These are phyloP conservation scores for Chionographis japonica DNA, from an alignment of 106 monocot species.

Conservation along the genomic window DNA sequence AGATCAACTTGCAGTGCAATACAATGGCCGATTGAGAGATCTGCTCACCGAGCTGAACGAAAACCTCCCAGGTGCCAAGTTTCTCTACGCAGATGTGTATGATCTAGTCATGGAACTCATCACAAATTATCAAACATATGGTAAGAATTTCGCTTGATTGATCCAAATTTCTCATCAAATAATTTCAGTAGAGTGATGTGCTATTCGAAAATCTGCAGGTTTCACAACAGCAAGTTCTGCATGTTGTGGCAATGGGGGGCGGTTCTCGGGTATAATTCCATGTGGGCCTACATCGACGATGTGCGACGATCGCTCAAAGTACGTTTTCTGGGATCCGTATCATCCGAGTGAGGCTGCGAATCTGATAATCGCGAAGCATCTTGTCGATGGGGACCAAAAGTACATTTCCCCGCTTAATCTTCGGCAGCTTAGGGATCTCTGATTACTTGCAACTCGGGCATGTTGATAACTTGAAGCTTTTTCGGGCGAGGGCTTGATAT, in stretches of 20 bases:
- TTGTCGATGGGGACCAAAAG: slow-evolving; percentile 69
- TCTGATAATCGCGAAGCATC: slow-evolving; percentile 45
- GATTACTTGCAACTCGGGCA: slow-evolving; percentile 8
- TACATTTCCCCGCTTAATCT: slow-evolving; percentile 73
- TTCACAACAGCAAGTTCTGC: slow-evolving; percentile 58
- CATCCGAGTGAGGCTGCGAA: slow-evolving; percentile 92
- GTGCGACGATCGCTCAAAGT: slow-evolving; percentile 47
- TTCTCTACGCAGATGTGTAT: slow-evolving; percentile 77
- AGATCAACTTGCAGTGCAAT: slow-evolving; percentile 53
- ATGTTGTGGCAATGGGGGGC: slow-evolving; percentile 76
- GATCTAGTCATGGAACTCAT: slow-evolving; percentile 74
- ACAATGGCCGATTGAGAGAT: slow-evolving; percentile 54
- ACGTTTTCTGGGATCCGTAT: slow-evolving; percentile 93
- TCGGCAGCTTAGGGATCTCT: slow-evolving; percentile 37
- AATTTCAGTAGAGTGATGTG: too few relatives aligned
- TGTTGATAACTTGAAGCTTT: too few relatives aligned
- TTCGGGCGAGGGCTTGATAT: too few relatives aligned
- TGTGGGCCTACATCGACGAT: slow-evolving; percentile 62
- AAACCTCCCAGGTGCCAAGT: slow-evolving; percentile 64
- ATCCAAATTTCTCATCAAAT: too few relatives aligned
- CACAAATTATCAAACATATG: slow-evolving; percentile 55
- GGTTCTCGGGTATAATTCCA: slow-evolving; percentile 59
- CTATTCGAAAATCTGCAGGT: slow-evolving; percentile 22
- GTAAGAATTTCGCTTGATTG: slow-evolving; percentile 15
- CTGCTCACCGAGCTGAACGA: slow-evolving; percentile 58